Base-by-base conservation (phyloP, 1,139 yeast species). In the Suhomyces panamericanus region DNA sequence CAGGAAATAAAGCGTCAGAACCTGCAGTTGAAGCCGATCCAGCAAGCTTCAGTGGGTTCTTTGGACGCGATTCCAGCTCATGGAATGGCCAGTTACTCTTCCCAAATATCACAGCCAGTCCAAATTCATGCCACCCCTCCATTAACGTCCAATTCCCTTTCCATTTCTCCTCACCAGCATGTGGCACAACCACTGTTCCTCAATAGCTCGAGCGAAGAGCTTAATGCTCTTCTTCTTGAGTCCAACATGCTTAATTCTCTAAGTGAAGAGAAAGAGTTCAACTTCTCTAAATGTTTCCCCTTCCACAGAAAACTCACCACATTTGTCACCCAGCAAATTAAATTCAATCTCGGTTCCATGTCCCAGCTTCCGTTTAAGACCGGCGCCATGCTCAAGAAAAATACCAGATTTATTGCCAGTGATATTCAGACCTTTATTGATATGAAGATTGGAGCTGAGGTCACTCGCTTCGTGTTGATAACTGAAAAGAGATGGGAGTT, bases 231-330 rank as follows among this genome's bases (percentile, higher is more conserved):
- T 11, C 28, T 47, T 20, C 52, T 56, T 39, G 71, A 66, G 50
- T 57, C 58, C 39, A 52, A 52, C 32, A 47, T 61, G n/a, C 51
- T 62, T 12, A 52, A 59, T 39, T 59, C 58, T 26, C 56, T 67
- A 27, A 67, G 65, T 48, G 77, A 75, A 51, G 69, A 69, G 38
- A 77, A 78, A 49, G 95, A 87, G 60, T 73, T 78, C 51, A 75
- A 83, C 47, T 88, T 83, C 63, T 81, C 84, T 14, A 85, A 83
- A 56, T 87, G 95, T 55, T 90, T 88, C 66, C 97, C 97, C 1
- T 79, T 83, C 47, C 87, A 86, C 60, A 71, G 96, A 46, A 84
- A 85, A 57, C 73, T 82, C 42, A 73, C 78, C 33, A 81, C 83
- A 32, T 84, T 77, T 60, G 75, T 78, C 17, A 84, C 93, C 0